Evolutionary conservation across 1,284 basidiomycete genomes (phyloP), one percentile per base, ranked within the genome.

Genomic region (Ceratorhiza oryzae-sativae): DNA sequence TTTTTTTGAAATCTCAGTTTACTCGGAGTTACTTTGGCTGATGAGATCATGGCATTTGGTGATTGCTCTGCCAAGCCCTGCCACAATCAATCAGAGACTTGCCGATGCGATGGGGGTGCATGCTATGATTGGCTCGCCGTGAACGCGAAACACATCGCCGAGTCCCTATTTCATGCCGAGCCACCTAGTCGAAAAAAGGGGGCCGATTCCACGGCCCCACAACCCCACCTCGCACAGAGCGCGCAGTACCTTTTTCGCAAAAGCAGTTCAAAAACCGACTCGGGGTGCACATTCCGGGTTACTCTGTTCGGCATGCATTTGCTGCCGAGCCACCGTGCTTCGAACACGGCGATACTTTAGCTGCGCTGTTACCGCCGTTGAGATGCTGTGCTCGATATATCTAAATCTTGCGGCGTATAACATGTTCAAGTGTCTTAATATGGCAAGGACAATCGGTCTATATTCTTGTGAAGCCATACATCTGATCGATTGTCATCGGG

Each of bases 381-480:
- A 36, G 30, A 36, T 18, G 30, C 20, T n/a, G 6, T 36, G 12
- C 23, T 15, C 32, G 53, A 36, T 36, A 20, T 20, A 4, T n/a
- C 5, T 15, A 2, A 36, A 5, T 36, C 32, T 6, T 5, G 10
- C 53, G 12, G 15, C 32, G 53, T 25, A 56, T 56, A 56, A 56
- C 6, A 18, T 36, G 30, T 36, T n/a, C 15, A 36, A 34, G 9
- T 6, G 18, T 36, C 53, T 20, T 8, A 36, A 36, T 36, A 56
- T 36, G 53, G 53, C 30, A 56, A 56, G 53, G 42, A 32, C 53
- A 36, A 56, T 56, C 53, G 53, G 39, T 56, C 34, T 30, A n/a
- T 18, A 30, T 34, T 56, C 53, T 56, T 56, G 53, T 18, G 53
- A 56, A 18, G 18, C 39, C 39, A 36, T 20, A 36, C 32, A 30